Conservation (phyloP, 345 rosid genomes). For the Hypericum perforatum region DNA sequence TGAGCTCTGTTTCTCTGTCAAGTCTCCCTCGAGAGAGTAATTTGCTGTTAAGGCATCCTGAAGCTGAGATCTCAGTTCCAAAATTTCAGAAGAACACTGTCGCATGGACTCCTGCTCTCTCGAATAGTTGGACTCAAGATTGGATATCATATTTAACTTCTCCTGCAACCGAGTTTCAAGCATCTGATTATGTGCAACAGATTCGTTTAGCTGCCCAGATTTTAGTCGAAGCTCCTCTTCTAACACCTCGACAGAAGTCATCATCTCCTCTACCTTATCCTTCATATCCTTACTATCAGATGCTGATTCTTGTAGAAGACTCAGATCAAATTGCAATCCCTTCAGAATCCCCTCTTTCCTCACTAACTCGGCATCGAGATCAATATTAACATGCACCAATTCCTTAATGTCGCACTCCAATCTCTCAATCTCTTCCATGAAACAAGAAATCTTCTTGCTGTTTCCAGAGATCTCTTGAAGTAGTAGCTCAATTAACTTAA, state of each 20-base stretch:
- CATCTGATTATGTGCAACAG: constrained; percentile 33
- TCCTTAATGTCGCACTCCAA: constrained; percentile 43
- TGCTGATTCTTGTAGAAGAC: constrained; percentile 85
- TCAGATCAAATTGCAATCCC: constrained; percentile 76
- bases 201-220: constrained; percentile 48
- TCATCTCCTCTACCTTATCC: constrained; percentile 66
- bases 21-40: constrained; percentile 39
- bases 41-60: constrained; percentile 42
- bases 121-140: constrained; percentile 37
- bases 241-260: constrained; percentile 47
- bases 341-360: constrained; percentile 77
- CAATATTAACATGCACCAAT: constrained; percentile 41
- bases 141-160: constrained; percentile 36
- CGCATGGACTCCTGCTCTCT: constrained; percentile 29
- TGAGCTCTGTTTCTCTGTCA: constrained; percentile 37
- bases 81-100: constrained; percentile 34
- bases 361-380: constrained; percentile 51
- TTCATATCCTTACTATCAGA: constrained; percentile 65
- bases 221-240: constrained; percentile 58
- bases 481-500: constrained; percentile 32
- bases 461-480: constrained; percentile 40
- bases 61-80: constrained; percentile 40
- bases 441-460: constrained; percentile 31
- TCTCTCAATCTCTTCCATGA: constrained; percentile 37
- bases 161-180: constrained; percentile 61